phyloP scores from a whole-genome alignment of 2,329 filamentous ascomycete species.

The Xylariaceae sp. region DNA sequence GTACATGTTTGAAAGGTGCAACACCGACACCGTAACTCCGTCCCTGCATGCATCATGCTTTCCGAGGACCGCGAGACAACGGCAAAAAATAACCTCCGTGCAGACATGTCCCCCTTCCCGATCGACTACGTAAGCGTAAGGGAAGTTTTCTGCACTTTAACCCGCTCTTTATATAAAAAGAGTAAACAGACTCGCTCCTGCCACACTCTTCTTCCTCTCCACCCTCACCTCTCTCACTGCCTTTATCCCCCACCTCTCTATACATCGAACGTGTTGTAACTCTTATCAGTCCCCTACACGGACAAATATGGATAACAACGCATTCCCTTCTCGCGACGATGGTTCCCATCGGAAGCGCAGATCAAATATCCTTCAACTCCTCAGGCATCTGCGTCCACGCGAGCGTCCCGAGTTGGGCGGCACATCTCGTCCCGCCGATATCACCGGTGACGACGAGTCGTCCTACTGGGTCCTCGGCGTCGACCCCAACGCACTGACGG shows the following conservation, averaged over 20 bases:
- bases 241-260: not conserved
- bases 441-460: constrained; percentile 21
- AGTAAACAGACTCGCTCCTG: not conserved
- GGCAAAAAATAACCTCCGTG: not conserved
- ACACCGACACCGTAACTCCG: no score
- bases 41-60: not conserved
- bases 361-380: constrained; percentile 34
- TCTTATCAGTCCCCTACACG: not conserved
- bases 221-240: constrained; percentile 2
- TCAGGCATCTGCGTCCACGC: constrained; percentile 45
- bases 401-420: constrained; percentile 47
- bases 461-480: constrained; percentile 23
- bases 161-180: no score
- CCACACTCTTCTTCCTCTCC: constrained; percentile 2
- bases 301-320: constrained; percentile 18
- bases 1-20: no score
- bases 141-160: no score
- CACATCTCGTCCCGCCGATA: constrained; percentile 35
- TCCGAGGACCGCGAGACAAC: not conserved
- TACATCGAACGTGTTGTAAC: not conserved
- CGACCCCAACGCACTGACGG: constrained; percentile 26
- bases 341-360: constrained; percentile 20
- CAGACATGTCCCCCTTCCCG: no score
- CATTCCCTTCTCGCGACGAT: constrained; percentile 1
- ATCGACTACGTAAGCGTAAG: no score